Percentiles rank a stretch among this genome's conserved stretches.
Conservation (phyloP, 352 stramenopile genomes). For the Pythium insidiosum region DNA sequence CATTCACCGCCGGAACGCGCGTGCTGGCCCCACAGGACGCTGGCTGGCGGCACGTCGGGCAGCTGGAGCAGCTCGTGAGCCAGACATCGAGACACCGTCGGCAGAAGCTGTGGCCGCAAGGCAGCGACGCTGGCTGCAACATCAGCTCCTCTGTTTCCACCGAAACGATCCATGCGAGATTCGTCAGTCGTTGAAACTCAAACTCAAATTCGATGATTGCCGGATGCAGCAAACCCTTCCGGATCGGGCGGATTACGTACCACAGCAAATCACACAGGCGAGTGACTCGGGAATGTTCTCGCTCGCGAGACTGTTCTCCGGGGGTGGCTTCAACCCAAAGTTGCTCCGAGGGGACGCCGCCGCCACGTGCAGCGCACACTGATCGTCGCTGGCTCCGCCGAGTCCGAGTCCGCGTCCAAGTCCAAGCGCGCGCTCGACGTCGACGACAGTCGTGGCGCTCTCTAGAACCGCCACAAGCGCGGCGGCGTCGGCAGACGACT, state of each 20-base stretch:
- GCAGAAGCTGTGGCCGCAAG: conserved; percentile 40
- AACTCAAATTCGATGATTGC: too few species aligned
- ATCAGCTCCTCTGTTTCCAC: conserved; percentile 27
- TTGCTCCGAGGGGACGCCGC: not conserved
- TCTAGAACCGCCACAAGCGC: conserved; percentile 12
- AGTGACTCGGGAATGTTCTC: conserved; percentile 1
- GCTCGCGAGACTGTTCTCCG: not conserved
- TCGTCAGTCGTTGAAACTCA: not conserved
- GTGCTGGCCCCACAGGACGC: too few species aligned
- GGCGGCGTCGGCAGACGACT: conserved; percentile 5
- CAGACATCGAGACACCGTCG: conserved; percentile 33
- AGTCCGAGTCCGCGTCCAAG: conserved; percentile 2
- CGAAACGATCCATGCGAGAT: not conserved
- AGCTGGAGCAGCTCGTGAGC: conserved; percentile 26
- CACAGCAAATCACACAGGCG: conserved; percentile 30
- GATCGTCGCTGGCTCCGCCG: too few species aligned
- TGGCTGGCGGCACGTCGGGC: conserved; percentile 27
- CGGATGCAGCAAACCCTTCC: too few species aligned
- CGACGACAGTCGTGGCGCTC: conserved; percentile 1
- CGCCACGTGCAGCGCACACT: conserved; percentile 2
- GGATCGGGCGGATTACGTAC: too few species aligned
- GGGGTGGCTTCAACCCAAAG: not conserved
- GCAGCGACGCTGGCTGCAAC: conserved; percentile 29
- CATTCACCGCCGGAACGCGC: conserved; percentile 19
- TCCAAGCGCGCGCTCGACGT: conserved; percentile 5